Base-by-base conservation (phyloP, 345 rosid genomes). In the Eucalyptus regnans region DNA sequence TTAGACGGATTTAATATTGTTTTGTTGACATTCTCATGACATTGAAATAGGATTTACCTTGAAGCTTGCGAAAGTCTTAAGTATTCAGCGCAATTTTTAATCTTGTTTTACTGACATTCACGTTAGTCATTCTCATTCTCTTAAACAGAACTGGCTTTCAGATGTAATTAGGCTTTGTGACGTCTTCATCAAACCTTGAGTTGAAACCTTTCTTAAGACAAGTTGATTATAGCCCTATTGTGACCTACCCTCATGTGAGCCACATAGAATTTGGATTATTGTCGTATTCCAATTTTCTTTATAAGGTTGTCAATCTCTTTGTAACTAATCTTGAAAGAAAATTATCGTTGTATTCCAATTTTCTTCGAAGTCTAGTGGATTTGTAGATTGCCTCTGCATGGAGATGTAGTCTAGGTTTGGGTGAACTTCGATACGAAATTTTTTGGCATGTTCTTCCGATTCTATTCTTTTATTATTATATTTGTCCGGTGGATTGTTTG, bases 241-340 rank as follows among this genome's bases (percentile, higher is more conserved):
- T 20, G 58, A 54, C 9, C 7, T 25, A 25, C 31, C 66, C 7
- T 25, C 29, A 27, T 25, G 66, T 25, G 31, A 25, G 7, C 15
- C 1, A 58, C n/a, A 27, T 58, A 58, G 0, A 11, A 25, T 58
- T 58, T 25, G 3, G 1, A n/a, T n/a, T n/a, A n/a, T n/a, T n/a
- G n/a, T n/a, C n/a, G n/a, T n/a, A n/a, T n/a, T n/a, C n/a, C n/a
- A n/a, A n/a, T n/a, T n/a, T 33, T 33, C 33, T 33, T 33, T 33
- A 33, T 33, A 33, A 33, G 33, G 33, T 33, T 33, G 33, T 33
- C 33, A 33, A 33, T 33, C 33, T 33, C 33, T 33, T 33, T 33
- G 3, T 33, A 3, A 2, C 33, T 33, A 33, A 33, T 33, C 33
- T 33, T 33, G 33, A 33, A 3, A 33, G 33, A 33, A 33, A 33